Evolutionary conservation across 352 stramenopile species (phyloP), one percentile per base, ranked within the genome.

Genomic region (Phytopythium litorale): DNA sequence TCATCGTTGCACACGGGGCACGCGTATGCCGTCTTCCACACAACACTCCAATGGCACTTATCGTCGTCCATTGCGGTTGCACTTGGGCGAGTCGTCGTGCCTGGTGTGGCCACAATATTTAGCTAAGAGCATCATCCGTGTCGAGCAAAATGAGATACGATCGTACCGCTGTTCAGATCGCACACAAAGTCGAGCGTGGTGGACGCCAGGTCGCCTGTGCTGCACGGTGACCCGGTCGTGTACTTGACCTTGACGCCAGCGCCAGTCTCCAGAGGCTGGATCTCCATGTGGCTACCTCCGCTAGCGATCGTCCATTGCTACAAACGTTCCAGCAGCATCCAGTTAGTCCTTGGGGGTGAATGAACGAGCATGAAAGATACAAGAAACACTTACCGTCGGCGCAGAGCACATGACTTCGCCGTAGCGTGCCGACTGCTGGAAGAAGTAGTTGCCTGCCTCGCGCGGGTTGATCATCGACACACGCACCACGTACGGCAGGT

Each of bases 261-360:
- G n/a, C 84, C 84, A 43, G 76, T 85, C 6, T 74, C 65, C 1
- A 81, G 60, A 11, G 81, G 69, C 23, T 81, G 66, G 33, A 92
- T 84, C 8, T 82, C 73, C 66, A 92, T 82, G 16, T 78, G 71
- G 33, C 77, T 85, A 1, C 84, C 84, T 30, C 81, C 84, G 48
- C 75, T 92, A 3, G 76, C 58, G 38, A 87, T 67, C 35, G 71
- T 79, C 79, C 80, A 90, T 90, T 92, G 79, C 83, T 92, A 28
- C 21, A 70, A 57, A 45, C 7, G 21, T 38, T 30, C 12, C 42
- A 68, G 49, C 35, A 49, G 15, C 33, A 66, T 18, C 35, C 35
- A 67, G 15, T 42, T 54, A 56, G 65, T 37, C 30, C 16, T 40
- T 33, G 32, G 9, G 37, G 21, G 23, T 67, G 43, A 56, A 15